Evolutionary conservation across 2,329 filamentous ascomycete genomes (phyloP), one percentile per base, ranked within the genome.

Genomic region (Bipolaris cookei): DNA sequence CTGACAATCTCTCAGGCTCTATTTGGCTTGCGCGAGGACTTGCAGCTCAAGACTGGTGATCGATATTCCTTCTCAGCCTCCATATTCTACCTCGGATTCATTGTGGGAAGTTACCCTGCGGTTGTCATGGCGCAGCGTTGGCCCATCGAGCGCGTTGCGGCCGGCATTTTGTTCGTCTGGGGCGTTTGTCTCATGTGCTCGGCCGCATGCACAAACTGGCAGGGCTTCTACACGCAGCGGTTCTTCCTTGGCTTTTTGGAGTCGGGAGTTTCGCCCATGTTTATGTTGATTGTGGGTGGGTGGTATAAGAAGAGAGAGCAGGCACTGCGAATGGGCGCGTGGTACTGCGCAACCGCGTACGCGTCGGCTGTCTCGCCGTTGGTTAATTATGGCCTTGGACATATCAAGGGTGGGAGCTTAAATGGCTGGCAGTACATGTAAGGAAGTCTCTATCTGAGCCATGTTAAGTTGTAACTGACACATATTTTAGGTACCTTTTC

Each of bases 301-400:
- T 42, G 39, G 39, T 42, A 42, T 23, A 42, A 42, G 39, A 42
- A 42, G 39, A 25, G 39, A n/a, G 39, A 42, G 21, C 39, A 42
- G 14, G 39, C 39, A 10, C 39, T 42, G 7, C 39, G 39, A 25
- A 42, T 42, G 39, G 39, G 39, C 21, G 39, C 39, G 3, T 42
- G 39, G 39, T 42, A 42, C 21, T 42, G 39, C n/a, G 39, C 39
- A 3, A 42, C 21, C 6, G 20, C 39, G 4, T 42, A 42, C 6
- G 39, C 39, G n/a, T 25, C 39, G 14, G 39, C 39, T 13, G n/a
- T 42, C 18, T 42, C 39, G 13, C 39, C 39, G 2, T n/a, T 42
- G 13, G 25, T 42, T 23, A 42, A 42, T 13, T 42, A 42, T 11
- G 39, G 39, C 14, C 39, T 42, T 10, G 39, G 39, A 42, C 39